A percentile compares a stretch with the other conserved stretches of the same genome.
phyloP scores from a whole-genome alignment of 2,329 filamentous ascomycete genomes.

The Pseudogymnoascus destructans region DNA sequence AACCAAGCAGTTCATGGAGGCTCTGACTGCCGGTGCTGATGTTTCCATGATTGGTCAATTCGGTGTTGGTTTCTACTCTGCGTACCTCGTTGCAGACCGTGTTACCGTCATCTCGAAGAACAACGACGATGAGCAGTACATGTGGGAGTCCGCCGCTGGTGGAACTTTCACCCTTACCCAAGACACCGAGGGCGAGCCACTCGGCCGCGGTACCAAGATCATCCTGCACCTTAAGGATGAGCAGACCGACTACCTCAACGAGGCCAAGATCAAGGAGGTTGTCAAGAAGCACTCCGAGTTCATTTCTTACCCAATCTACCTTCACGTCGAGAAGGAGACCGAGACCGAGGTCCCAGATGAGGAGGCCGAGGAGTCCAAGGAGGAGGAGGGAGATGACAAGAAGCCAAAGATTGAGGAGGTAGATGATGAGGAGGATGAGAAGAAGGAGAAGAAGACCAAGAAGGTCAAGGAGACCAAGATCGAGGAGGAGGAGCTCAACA shows the following conservation, averaged over 20 bases:
- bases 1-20: constrained; percentile 99
- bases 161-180: constrained; percentile 89
- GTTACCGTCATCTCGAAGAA: constrained; percentile 95
- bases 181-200: constrained; percentile 79
- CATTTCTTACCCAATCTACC: constrained; percentile 99
- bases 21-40: constrained; percentile 92
- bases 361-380: constrained; percentile 61
- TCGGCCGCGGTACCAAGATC: constrained; percentile 95
- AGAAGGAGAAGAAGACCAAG: constrained; percentile 98
- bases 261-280: constrained; percentile 99
- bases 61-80: constrained; percentile 99
- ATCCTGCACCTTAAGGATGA: constrained; percentile 99
- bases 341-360: constrained; percentile 98
- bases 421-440: constrained; percentile 70
- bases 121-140: constrained; percentile 99
- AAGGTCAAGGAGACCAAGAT: constrained; percentile 98
- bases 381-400: constrained; percentile 75
- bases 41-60: constrained; percentile 99
- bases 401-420: constrained; percentile 94
- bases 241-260: constrained; percentile 95
- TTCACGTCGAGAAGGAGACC: constrained; percentile 97
- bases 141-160: constrained; percentile 96
- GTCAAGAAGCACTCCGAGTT: constrained; percentile 99
- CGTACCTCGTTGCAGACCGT: constrained; percentile 95
- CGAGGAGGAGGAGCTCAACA: constrained; percentile 99